Evolutionary conservation across 2,329 filamentous ascomycete species (phyloP), one percentile per base, ranked within the genome.

Genomic region (Pyrenophora teres): DNA sequence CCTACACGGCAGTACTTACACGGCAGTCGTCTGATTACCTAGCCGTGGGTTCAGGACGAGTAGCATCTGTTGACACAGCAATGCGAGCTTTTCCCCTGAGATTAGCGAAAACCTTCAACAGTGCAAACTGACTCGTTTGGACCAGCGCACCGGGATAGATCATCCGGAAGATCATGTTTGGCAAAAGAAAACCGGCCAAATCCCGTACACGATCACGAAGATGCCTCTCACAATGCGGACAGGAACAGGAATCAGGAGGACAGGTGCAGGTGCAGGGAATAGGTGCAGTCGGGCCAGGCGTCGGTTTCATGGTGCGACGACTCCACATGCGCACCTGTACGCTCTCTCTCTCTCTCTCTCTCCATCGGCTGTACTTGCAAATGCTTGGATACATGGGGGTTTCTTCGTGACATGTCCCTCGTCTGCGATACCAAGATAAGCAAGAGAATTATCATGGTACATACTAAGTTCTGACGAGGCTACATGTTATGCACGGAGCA

Each of bases 241-340:
- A 18, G 9, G 16, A 27, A 15, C 16, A 37, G 37, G 37, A 23
- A 50, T 16, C 21, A 30, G 32, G 2, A 36, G 39, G 30, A 25
- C 18, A 23, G 42, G 23, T 52, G 45, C 45, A 44, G 43, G 43
- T 31, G 46, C 27, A 27, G 36, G 39, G 40, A 38, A 40, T 27
- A 15, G 30, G 35, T 48, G 42, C 23, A 16, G 39, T 38, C 19
- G 9, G 37, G 44, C 23, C 5, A 2, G n/a, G 25, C 35, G 18
- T 37, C 23, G 18, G 30, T 32, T 6, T 10, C 8, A 45, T 50
- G 46, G 51, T 54, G 51, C 46, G 43, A 54, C 51, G 38, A 45
- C 36, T 50, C 46, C 40, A 50, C 44, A 52, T 40, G 39, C 16
- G 25, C 41, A 39, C 41, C 13, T 30, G 33, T 30, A 23, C 13